Conservation (phyloP, 192 early-diverging fungal species). For the Coemansia sp. region DNA sequence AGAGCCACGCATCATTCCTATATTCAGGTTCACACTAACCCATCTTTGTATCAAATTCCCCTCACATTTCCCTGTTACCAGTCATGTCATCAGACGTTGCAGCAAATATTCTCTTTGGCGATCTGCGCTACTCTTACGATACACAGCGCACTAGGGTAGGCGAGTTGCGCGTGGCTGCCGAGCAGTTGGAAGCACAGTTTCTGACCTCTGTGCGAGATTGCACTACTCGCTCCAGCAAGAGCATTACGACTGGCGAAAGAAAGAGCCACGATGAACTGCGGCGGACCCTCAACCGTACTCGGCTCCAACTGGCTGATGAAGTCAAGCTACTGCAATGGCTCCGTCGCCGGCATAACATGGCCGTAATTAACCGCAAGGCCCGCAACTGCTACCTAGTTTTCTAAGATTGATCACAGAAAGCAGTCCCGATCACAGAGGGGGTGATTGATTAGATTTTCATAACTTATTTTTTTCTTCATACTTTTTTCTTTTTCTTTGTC, state of each 20-base stretch:
- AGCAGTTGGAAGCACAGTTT: conserved; percentile 38
- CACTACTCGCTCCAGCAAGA: conserved; percentile 37
- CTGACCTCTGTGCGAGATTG: conserved; percentile 45
- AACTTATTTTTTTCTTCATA: neutral
- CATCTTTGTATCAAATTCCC: neutral
- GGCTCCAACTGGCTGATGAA: conserved; percentile 47
- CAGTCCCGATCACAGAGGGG: conserved; percentile 10
- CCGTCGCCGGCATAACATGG: conserved; percentile 48
- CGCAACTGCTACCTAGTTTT: conserved; percentile 33
- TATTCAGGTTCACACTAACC: too few relatives aligned
- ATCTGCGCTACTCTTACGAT: conserved; percentile 37
- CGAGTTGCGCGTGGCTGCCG: conserved; percentile 16
- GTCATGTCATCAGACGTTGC: conserved; percentile 48
- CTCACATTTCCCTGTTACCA: neutral
- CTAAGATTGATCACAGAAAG: conserved; percentile 6
- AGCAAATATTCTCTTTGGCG: conserved; percentile 50
- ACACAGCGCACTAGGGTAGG: conserved; percentile 40
- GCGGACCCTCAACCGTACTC: conserved; percentile 27
- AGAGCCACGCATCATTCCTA: neutral
- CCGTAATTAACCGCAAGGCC: conserved; percentile 42
- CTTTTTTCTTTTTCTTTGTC: conserved; percentile 3
- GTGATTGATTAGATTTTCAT: conserved; percentile 3
- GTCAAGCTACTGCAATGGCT: conserved; percentile 54
- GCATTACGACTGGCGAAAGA: conserved; percentile 34
- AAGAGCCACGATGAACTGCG: conserved; percentile 40